Evolutionary conservation across 2,329 filamentous ascomycete species (phyloP).

Genomic region (Stagonosporopsis tanaceti): DNA sequence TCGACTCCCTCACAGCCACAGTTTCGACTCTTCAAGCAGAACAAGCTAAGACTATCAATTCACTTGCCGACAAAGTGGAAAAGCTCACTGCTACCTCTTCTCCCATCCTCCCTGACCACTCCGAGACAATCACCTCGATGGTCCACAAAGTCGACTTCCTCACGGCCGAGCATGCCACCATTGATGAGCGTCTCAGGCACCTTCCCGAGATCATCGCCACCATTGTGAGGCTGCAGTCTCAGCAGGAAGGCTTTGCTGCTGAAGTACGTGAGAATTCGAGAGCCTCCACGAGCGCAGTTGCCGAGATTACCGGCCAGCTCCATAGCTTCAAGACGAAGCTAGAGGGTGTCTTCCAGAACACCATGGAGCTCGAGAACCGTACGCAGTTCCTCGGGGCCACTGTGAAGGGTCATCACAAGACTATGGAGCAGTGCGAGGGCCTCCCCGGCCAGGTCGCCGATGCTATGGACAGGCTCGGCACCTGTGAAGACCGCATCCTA

Average conservation of each 20-base stretch:
- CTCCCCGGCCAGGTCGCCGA: too few species aligned
- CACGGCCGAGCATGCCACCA: background rate
- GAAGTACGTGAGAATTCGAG: background rate
- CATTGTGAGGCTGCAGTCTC: background rate
- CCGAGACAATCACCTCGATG: too few species aligned
- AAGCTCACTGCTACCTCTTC: too few species aligned
- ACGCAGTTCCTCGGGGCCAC: background rate
- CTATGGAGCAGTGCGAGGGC: too few species aligned
- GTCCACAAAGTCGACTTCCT: too few species aligned
- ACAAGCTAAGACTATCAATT: too few species aligned
- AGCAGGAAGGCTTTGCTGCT: background rate
- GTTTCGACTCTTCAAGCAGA: background rate
- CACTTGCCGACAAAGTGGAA: too few species aligned
- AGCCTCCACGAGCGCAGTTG: background rate
- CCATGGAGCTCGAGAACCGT: too few species aligned
- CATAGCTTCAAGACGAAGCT: background rate
- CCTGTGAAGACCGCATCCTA: background rate
- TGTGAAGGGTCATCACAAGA: background rate
- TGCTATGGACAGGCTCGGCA: too few species aligned
- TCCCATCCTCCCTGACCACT: too few species aligned
- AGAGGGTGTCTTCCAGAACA: too few species aligned
- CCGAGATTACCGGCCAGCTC: background rate
- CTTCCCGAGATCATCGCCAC: background rate
- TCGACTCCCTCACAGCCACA: background rate
- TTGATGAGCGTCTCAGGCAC: background rate